These are phyloP conservation scores for Metarhizium guizhouense DNA, from an alignment of 2,329 filamentous ascomycete genomes.

Conservation along the genomic window DNA sequence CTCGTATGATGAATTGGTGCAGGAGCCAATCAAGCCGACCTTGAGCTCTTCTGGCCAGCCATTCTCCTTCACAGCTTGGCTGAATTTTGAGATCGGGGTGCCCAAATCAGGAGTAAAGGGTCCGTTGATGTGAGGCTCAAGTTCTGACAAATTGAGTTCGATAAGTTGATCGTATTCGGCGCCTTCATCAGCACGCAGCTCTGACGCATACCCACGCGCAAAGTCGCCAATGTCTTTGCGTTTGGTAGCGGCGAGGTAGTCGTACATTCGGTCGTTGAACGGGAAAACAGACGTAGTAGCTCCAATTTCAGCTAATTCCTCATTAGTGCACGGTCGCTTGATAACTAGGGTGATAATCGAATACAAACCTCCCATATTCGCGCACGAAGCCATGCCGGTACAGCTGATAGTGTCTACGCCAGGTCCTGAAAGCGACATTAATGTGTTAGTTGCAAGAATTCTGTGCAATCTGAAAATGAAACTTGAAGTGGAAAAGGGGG, in stretches of 20 bases:
- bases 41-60: constrained; percentile 95
- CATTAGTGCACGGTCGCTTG: not conserved
- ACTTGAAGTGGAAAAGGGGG: not conserved
- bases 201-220: constrained; percentile 71
- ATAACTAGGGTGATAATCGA: not conserved
- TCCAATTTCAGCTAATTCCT: constrained; percentile 54
- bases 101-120: constrained; percentile 98
- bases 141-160: constrained; percentile 88
- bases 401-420: constrained; percentile 54
- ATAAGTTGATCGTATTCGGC: constrained; percentile 94
- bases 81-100: constrained; percentile 96
- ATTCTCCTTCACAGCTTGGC: constrained; percentile 86
- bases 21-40: constrained; percentile 94
- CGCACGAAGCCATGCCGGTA: constrained; percentile 63
- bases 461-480: not conserved
- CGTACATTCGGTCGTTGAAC: constrained; percentile 96
- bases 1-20: constrained; percentile 82
- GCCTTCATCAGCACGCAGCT: constrained; percentile 80
- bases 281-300: constrained; percentile 93
- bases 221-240: constrained; percentile 86
- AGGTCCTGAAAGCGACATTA: constrained; percentile 17
- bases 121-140: constrained; percentile 97
- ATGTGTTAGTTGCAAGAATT: not conserved
- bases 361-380: constrained; percentile 46
- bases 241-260: constrained; percentile 90